phyloP scores from a whole-genome alignment of 164 flowering plant genomes.

The Vitis cinerea region DNA sequence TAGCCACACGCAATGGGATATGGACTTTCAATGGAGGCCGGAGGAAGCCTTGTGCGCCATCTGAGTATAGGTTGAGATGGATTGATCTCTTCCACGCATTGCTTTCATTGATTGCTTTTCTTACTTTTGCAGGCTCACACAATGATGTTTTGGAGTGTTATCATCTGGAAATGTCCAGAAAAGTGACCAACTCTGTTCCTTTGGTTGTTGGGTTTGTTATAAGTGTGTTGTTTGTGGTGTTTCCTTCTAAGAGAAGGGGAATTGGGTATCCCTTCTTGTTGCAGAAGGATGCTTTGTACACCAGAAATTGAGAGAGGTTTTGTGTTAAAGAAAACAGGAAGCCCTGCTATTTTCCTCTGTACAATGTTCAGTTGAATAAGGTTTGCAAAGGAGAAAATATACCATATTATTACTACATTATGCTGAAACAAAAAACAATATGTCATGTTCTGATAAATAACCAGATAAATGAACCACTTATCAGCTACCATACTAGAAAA shows the following conservation, averaged over 20 bases:
- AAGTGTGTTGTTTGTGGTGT: slow-evolving; percentile 49
- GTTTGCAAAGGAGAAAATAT: no score
- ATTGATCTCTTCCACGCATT: slow-evolving; percentile 45
- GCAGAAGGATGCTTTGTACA: slow-evolving; percentile 33
- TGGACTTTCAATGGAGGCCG: slow-evolving; percentile 53
- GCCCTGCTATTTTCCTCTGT: no score
- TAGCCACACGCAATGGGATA: slow-evolving; percentile 54
- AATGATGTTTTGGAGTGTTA: slow-evolving; percentile 47
- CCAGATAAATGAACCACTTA: not conserved
- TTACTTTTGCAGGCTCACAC: slow-evolving; percentile 45
- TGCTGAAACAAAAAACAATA: no score
- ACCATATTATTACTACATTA: no score
- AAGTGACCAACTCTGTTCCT: slow-evolving; percentile 51
- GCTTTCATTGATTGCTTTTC: slow-evolving; percentile 46
- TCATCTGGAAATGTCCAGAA: slow-evolving; percentile 33
- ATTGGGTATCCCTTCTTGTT: slow-evolving; percentile 68
- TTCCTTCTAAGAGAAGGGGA: slow-evolving; percentile 60
- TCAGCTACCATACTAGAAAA: not conserved
- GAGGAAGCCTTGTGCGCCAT: slow-evolving; percentile 35
- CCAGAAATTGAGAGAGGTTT: slow-evolving; percentile 14
- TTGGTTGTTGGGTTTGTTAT: slow-evolving; percentile 51
- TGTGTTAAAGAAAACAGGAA: not conserved
- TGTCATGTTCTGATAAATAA: not conserved
- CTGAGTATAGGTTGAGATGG: slow-evolving; percentile 50
- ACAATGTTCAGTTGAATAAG: no score